Conservation (phyloP, 108 stramenopile species). For the Cyclotella choctawhatcheeana region DNA sequence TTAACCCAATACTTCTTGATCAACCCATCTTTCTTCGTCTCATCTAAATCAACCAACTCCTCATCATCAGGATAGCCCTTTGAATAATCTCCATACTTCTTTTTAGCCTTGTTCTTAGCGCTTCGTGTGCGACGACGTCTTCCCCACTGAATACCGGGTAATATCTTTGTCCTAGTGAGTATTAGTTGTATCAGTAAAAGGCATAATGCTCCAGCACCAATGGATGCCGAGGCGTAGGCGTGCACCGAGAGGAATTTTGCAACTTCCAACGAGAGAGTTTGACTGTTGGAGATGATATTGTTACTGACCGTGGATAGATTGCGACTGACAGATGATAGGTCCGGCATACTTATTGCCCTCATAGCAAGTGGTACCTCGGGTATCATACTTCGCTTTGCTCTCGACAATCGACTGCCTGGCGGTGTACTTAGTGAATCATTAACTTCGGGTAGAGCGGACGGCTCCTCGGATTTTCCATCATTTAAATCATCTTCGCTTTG, state of each 20-base stretch:
- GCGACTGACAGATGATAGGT: background rate
- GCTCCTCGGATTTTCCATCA: too few relatives aligned
- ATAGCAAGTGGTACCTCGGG: conserved; percentile 1
- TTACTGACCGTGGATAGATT: background rate
- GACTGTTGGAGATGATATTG: background rate
- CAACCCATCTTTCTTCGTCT: background rate
- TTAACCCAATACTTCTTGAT: background rate
- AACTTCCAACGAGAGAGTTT: background rate
- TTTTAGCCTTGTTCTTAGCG: background rate
- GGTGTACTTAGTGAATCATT: background rate
- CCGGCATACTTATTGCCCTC: background rate
- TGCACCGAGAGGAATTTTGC: conserved; percentile 3
- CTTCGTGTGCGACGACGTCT: background rate
- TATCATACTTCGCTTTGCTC: background rate
- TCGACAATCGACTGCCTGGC: background rate
- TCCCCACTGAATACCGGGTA: background rate
- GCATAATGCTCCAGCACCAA: conserved; percentile 1
- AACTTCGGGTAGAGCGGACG: background rate
- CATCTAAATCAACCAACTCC: conserved; percentile 22
- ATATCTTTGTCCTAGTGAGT: background rate
- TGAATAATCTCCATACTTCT: conserved; percentile 26
- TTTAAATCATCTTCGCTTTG: background rate
- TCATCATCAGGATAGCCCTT: conserved; percentile 25
- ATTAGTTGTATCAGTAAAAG: background rate
- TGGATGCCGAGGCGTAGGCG: conserved; percentile 4